A percentile compares a stretch with the other conserved stretches of the same genome.
Conservation (phyloP, 1,284 basidiomycete species). For the Puccinia horiana region DNA sequence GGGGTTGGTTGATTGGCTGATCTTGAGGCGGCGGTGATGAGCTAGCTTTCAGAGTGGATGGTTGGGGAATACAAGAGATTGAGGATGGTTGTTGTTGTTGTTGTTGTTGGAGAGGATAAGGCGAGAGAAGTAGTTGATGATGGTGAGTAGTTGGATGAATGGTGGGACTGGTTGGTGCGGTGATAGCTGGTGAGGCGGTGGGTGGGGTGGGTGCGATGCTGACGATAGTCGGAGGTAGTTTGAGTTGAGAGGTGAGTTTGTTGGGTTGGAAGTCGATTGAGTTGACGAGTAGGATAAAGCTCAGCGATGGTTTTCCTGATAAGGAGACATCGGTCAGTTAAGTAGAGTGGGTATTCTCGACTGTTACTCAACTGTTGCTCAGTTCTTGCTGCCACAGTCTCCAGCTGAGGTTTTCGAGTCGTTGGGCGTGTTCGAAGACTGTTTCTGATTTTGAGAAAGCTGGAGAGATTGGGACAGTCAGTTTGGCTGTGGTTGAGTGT, state of each 20-base stretch:
- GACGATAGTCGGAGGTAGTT: conserved; percentile 17
- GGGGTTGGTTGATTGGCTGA: neutral
- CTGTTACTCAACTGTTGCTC: neutral
- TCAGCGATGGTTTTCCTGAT: too few species aligned
- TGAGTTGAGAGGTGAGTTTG: neutral
- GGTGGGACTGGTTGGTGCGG: conserved; percentile 27
- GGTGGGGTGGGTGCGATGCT: conserved; percentile 38
- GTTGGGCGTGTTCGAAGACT: conserved; percentile 25
- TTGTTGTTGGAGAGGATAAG: neutral
- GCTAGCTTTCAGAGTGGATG: neutral
- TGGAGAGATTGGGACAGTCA: neutral
- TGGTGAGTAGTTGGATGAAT: neutral
- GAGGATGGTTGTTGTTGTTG: neutral
- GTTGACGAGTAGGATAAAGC: neutral
- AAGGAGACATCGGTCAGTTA: too few species aligned
- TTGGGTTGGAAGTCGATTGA: neutral
- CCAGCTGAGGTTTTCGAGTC: conserved; percentile 43
- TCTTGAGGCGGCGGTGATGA: neutral
- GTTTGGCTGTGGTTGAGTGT: neutral
- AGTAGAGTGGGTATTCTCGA: too few species aligned
- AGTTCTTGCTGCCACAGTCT: conserved; percentile 36
- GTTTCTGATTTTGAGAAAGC: conserved; percentile 25
- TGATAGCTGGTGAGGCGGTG: conserved; percentile 33
- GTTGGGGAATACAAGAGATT: neutral
- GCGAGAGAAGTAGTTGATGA: neutral